Conservation (phyloP, 305 asterid genomes). For the Rubia occidens region DNA sequence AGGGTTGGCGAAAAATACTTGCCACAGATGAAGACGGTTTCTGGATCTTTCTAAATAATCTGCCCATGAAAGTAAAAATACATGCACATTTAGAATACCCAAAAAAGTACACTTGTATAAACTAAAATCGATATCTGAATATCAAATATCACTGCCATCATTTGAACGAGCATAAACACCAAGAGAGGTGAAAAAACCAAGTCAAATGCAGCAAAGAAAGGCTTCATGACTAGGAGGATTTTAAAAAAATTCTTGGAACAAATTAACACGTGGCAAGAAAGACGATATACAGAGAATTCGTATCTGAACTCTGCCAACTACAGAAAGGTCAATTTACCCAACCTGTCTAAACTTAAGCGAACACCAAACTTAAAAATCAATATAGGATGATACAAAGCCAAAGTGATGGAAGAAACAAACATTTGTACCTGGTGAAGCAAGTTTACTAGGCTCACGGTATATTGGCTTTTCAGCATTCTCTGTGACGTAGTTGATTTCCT, state of each 20-base stretch:
- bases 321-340: background rate
- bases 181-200: background rate
- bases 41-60: constrained; percentile 31
- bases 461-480: constrained; percentile 19
- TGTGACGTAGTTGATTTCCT: constrained; percentile 50
- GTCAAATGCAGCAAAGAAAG: background rate
- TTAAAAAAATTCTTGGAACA: background rate
- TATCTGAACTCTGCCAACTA: background rate
- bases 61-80: constrained; percentile 28
- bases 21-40: constrained; percentile 67
- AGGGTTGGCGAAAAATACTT: constrained; percentile 60
- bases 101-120: background rate
- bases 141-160: background rate
- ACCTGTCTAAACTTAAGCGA: background rate
- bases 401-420: background rate
- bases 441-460: constrained; percentile 22
- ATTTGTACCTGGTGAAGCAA: constrained; percentile 31
- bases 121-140: background rate
- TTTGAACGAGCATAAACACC: background rate
- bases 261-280: background rate
- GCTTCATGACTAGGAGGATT: background rate
- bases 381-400: background rate
- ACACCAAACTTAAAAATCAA: background rate
- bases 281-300: background rate
- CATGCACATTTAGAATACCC: constrained; percentile 9